Conservation (phyloP, 495 filamentous ascomycete genomes). For the Penicillium malachiteum region DNA sequence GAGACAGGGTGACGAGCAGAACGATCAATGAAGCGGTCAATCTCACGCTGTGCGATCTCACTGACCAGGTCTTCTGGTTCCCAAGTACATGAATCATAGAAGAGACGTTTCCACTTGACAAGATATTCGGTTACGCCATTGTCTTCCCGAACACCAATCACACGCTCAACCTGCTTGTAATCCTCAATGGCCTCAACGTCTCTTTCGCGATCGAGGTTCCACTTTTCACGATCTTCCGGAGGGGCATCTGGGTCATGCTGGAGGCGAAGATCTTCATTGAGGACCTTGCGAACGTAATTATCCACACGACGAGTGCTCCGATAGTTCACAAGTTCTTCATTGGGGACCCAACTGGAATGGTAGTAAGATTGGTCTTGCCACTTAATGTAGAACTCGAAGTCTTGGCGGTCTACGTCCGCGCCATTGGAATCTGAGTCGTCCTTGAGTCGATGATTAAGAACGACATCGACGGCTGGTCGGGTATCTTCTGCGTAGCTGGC, state of each 20-base stretch:
- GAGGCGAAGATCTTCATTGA: conserved; percentile 71
- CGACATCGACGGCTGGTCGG: conserved; percentile 79
- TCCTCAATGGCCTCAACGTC: conserved; percentile 80
- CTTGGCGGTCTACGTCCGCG: conserved; percentile 62
- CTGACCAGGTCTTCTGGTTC: conserved; percentile 74
- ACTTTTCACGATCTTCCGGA: conserved; percentile 87
- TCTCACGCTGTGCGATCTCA: conserved; percentile 74
- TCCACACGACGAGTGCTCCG: conserved; percentile 83
- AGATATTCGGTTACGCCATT: conserved; percentile 73
- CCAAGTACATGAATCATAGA: conserved; percentile 94
- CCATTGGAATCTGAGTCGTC: conserved; percentile 61
- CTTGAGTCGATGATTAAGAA: conserved; percentile 80
- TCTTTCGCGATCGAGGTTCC: conserved; percentile 83
- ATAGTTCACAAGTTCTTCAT: conserved; percentile 62
- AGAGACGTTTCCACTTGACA: conserved; percentile 86
- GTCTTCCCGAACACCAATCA: conserved; percentile 76
- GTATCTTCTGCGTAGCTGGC: conserved; percentile 64
- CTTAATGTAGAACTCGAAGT: conserved; percentile 95
- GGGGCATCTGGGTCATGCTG: conserved; percentile 66
- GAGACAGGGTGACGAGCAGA: conserved; percentile 72
- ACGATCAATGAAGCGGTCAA: conserved; percentile 87
- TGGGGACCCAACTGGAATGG: conserved; percentile 91
- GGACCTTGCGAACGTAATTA: conserved; percentile 85
- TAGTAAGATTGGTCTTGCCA: conserved; percentile 95
- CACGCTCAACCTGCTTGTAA: conserved; percentile 85